phyloP scores from a whole-genome alignment of 768 basidiomycete genomes.

The Hemileccinum impolitum region DNA sequence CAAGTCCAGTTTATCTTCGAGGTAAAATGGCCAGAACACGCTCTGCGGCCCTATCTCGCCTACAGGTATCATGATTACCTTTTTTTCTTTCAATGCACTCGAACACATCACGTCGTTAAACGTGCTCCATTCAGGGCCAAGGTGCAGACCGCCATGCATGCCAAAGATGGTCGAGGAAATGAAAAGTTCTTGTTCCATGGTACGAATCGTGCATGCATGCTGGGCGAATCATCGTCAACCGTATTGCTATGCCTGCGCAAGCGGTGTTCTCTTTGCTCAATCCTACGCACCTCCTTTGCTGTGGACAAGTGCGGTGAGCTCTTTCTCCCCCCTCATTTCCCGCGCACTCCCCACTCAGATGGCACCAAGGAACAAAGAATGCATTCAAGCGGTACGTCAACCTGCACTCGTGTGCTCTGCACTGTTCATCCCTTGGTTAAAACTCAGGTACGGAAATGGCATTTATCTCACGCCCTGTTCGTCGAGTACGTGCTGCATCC shows the following conservation, averaged over 20 bases:
- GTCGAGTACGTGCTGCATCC: constrained; percentile 16
- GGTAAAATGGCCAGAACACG: constrained; percentile 10
- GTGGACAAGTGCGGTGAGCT: constrained; percentile 10
- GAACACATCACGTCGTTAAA: not conserved
- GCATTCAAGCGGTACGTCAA: constrained; percentile 14
- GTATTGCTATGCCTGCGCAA: constrained; percentile 4
- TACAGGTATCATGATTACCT: constrained; percentile 10
- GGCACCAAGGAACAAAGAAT: constrained; percentile 10
- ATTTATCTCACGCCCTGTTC: constrained; percentile 15
- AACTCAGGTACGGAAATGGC: constrained; percentile 10
- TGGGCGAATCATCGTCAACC: constrained; percentile 12
- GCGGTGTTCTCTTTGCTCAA: constrained; percentile 13
- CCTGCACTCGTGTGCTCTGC: no score
- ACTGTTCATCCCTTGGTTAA: no score
- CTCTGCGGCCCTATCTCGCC: constrained; percentile 7
- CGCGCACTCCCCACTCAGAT: not conserved
- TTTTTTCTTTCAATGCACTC: not conserved
- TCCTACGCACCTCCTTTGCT: constrained; percentile 11
- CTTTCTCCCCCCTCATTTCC: not conserved
- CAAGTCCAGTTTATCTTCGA: constrained; percentile 13
- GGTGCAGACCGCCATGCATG: constrained; percentile 4
- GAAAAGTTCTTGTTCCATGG: constrained; percentile 12
- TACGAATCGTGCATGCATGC: constrained; percentile 13
- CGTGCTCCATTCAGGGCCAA: not conserved
- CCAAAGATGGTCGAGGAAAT: constrained; percentile 9